phyloP scores from a whole-genome alignment of 2,329 filamentous ascomycete species.

The Sporothrix phasma region DNA sequence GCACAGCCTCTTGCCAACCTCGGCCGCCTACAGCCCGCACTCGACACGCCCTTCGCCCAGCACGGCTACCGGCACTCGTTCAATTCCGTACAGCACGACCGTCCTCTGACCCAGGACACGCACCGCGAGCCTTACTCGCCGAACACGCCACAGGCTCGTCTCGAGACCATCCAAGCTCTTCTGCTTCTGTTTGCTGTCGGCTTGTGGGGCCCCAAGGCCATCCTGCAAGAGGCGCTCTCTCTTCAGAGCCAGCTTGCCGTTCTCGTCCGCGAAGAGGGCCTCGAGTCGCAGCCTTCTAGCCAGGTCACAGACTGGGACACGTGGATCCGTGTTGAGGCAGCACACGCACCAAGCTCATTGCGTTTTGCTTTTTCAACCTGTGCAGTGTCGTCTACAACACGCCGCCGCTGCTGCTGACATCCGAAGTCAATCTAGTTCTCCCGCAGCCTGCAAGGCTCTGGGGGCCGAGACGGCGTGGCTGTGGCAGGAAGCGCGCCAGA shows the following conservation, averaged over 20 bases:
- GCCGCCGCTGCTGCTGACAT: constrained; percentile 47
- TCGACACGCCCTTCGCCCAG: constrained; percentile 50
- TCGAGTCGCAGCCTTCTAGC: constrained; percentile 39
- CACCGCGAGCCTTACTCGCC: constrained; percentile 50
- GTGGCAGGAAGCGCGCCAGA: constrained; percentile 48
- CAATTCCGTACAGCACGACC: constrained; percentile 47
- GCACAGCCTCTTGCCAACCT: constrained; percentile 45
- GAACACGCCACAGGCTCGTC: constrained; percentile 47
- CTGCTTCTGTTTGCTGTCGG: constrained; percentile 51
- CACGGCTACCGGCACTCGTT: constrained; percentile 48
- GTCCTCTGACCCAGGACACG: constrained; percentile 47
- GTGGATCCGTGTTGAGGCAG: constrained; percentile 49
- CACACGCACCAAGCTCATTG: constrained; percentile 49
- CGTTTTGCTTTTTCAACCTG: constrained; percentile 53
- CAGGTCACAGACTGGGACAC: constrained; percentile 45
- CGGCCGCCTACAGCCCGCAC: constrained; percentile 49
- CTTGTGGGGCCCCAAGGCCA: constrained; percentile 51
- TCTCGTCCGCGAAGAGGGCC: constrained; percentile 48
- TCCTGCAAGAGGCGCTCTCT: constrained; percentile 49
- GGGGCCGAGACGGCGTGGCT: constrained; percentile 47
- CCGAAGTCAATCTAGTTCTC: constrained; percentile 46
- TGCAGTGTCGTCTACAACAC: constrained; percentile 54
- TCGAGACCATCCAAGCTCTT: constrained; percentile 57
- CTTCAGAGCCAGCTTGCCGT: constrained; percentile 49
- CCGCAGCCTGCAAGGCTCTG: constrained; percentile 47